Base-by-base conservation (phyloP, 2,329 filamentous ascomycete genomes). In the Trichoderma simmonsii region DNA sequence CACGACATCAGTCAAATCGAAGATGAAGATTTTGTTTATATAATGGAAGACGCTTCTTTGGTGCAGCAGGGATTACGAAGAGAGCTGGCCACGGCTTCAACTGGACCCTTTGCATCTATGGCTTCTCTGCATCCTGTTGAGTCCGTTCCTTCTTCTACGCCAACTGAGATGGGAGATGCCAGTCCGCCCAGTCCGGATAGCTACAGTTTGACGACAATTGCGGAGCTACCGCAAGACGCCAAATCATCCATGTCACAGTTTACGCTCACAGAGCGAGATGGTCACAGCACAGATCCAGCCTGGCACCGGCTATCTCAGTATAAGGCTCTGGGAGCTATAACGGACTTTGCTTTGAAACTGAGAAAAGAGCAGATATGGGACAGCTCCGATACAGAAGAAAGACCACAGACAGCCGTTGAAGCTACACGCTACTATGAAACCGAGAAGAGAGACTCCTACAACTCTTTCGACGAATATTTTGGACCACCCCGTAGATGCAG, bases 1-100 rank as follows among this genome's bases (percentile, higher is more conserved):
- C 95, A 98, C 77, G 94, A 98, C 74, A 87, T 96, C 36, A 87
- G 89, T 0, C 92, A 95, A 75, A 95, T 98, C 11, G 80, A 83
- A 5, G 82, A 89, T 0, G 80, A 90, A 0, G 94, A 98, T 74
- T 95, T 91, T 73, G 87, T 97, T 0, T 97, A 95, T 75, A 87
- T 97, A 12, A 83, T 98, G 78, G 91, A 95, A 36, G 82, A 89
- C 12, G 92, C 93, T 0, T 79, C 78, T 0, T 83, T 97, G 0
- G 86, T 92, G 0, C 89, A 94, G 76, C 85, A 92, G 75, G 95
- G 94, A 0, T 87, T 88, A 73, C 86, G 88, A 28, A 83, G 83
- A 57, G 83, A 88, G 2, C 79, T 95, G 6, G 85, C 86, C 26
- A 78, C 79, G 18, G 80, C 84, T 28, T 74, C 76, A 26, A 79